Evolutionary conservation across 1,284 basidiomycete genomes (phyloP).

Genomic region (Trametes versicolor): DNA sequence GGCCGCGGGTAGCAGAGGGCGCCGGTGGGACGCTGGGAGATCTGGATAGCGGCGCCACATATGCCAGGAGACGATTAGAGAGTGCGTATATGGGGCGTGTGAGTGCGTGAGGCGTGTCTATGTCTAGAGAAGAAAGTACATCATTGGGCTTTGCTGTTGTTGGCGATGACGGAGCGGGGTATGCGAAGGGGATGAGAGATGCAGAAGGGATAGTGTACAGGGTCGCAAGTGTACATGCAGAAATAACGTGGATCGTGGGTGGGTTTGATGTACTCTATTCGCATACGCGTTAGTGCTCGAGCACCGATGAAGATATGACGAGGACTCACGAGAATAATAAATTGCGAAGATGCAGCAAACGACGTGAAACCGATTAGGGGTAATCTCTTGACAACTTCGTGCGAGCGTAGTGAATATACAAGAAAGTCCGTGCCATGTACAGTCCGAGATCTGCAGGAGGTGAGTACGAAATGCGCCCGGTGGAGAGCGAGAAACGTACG

Average conservation of each 20-base stretch:
- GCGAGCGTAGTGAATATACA: constrained; percentile 69
- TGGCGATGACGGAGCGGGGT: constrained; percentile 37
- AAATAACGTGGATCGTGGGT: constrained; percentile 64
- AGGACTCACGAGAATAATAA: constrained; percentile 67
- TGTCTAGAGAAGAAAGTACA: constrained; percentile 50
- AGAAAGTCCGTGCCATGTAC: constrained; percentile 43
- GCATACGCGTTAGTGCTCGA: constrained; percentile 13
- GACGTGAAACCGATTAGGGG: constrained; percentile 54
- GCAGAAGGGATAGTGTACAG: constrained; percentile 61
- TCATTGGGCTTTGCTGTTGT: constrained; percentile 31
- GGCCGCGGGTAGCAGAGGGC: constrained; percentile 29
- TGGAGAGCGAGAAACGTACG: constrained; percentile 52
- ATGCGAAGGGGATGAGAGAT: constrained; percentile 53
- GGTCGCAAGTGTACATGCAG: constrained; percentile 59
- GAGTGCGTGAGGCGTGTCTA: constrained; percentile 39
- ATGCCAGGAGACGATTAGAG: constrained; percentile 71
- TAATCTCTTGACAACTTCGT: constrained; percentile 62
- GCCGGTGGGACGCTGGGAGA: constrained; percentile 23
- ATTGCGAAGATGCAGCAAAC: constrained; percentile 59
- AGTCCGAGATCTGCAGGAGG: constrained; percentile 29
- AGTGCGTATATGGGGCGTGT: constrained; percentile 66
- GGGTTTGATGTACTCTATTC: constrained; percentile 66
- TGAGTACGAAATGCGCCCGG: too few relatives aligned
- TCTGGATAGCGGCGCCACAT: constrained; percentile 55
- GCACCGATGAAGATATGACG: not conserved